phyloP scores from a whole-genome alignment of 2,329 filamentous ascomycete species.

The Dothideomycetidae sp. region DNA sequence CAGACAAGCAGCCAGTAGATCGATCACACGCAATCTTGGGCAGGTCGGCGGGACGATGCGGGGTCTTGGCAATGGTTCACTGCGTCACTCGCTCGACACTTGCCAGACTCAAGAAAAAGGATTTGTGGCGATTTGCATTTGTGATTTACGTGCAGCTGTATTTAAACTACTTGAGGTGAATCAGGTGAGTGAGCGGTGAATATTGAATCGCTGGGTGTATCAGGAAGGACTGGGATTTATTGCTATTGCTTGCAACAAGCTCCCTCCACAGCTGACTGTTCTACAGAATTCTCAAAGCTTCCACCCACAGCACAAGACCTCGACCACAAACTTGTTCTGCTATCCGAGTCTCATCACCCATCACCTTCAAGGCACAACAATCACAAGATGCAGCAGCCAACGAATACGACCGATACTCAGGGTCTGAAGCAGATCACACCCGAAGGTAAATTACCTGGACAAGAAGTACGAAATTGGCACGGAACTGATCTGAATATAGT shows the following conservation, averaged over 20 bases:
- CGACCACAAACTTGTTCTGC: slow-evolving; percentile 2
- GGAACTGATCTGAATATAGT: slow-evolving; percentile 41
- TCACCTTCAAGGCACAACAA: neutral
- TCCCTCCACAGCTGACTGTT: slow-evolving; percentile 7
- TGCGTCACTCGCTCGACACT: neutral
- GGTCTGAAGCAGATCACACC: slow-evolving; percentile 23
- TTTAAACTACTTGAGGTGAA: too few relatives aligned
- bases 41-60: neutral
- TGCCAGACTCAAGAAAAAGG: neutral
- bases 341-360: slow-evolving; percentile 3
- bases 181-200: too few relatives aligned
- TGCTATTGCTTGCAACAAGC: neutral
- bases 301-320: slow-evolving; percentile 3
- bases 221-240: neutral
- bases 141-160: too few relatives aligned
- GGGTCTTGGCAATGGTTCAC: neutral
- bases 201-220: too few relatives aligned
- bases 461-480: neutral
- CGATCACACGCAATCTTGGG: too few relatives aligned
- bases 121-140: too few relatives aligned
- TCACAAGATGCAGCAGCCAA: slow-evolving; percentile 19
- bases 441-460: slow-evolving; percentile 19
- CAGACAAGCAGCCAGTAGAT: too few relatives aligned
- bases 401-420: slow-evolving; percentile 22
- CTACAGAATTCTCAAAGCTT: slow-evolving; percentile 11